These are phyloP conservation scores for Yamadazyma jaroonii DNA, from an alignment of 1,139 yeast species.

Conservation along the genomic window DNA sequence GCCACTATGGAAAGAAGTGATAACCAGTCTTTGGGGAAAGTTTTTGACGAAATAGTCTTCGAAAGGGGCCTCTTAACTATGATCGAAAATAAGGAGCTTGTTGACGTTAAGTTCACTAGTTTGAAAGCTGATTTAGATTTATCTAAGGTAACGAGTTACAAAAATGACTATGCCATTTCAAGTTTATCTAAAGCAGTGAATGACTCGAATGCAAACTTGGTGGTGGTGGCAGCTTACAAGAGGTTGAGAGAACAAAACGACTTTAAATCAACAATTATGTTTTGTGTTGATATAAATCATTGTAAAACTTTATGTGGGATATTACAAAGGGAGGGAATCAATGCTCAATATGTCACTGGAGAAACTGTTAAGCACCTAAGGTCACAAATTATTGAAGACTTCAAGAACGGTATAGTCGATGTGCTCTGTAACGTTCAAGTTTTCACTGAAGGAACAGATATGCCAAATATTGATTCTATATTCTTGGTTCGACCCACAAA, in stretches of 20 bases:
- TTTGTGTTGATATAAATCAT: constrained; percentile 75
- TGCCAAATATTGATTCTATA: constrained; percentile 84
- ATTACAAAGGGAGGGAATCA: constrained; percentile 59
- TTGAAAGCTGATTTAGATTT: constrained; percentile 46
- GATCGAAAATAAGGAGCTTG: constrained; percentile 67
- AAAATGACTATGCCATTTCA: constrained; percentile 54
- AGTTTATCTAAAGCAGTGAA: constrained; percentile 58
- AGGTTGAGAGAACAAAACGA: constrained; percentile 33
- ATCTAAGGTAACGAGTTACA: constrained; percentile 23
- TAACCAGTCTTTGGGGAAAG: constrained; percentile 52
- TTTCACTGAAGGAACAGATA: constrained; percentile 94
- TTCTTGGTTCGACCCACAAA: constrained; percentile 79
- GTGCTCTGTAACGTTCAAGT: constrained; percentile 87
- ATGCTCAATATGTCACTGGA: constrained; percentile 75
- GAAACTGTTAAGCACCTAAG: constrained; percentile 56
- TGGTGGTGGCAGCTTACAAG: constrained; percentile 59
- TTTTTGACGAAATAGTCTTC: constrained; percentile 74
- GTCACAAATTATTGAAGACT: constrained; percentile 50
- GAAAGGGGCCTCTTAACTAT: constrained; percentile 66
- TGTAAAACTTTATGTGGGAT: constrained; percentile 53
- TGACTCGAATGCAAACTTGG: constrained; percentile 48
- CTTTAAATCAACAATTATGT: constrained; percentile 66
- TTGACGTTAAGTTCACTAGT: constrained; percentile 65
- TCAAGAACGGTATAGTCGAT: constrained; percentile 59
- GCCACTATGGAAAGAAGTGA: constrained; percentile 79